These are phyloP conservation scores for Trichophyton simii DNA, from an alignment of 2,329 filamentous ascomycete species.

Conservation along the genomic window DNA sequence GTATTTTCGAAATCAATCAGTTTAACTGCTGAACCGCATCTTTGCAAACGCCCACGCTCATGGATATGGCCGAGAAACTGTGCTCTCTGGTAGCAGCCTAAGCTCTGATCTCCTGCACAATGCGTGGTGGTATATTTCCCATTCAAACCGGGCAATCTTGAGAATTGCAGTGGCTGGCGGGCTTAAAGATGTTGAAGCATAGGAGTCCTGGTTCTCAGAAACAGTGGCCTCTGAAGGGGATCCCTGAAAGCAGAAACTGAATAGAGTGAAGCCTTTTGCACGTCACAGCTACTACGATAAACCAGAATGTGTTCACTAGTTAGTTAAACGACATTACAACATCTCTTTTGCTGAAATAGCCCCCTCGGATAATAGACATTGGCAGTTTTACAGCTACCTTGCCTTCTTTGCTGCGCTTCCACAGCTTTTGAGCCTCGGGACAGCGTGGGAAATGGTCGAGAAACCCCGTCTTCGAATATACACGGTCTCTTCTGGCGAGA, in stretches of 20 bases:
- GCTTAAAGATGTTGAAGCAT: not conserved
- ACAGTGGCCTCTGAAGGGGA: not conserved
- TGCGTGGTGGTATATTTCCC: conserved; percentile 1
- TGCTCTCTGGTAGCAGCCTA: not conserved
- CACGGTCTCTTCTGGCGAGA: not conserved
- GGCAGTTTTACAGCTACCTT: not conserved
- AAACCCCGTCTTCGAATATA: conserved; percentile 4
- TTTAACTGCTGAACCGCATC: not conserved
- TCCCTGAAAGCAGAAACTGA: too few species aligned
- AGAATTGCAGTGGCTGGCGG: not conserved
- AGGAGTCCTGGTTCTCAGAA: not conserved
- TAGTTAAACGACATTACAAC: not conserved
- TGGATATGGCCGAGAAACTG: conserved; percentile 4
- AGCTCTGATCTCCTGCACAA: not conserved
- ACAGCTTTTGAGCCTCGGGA: conserved; percentile 6
- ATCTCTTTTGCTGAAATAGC: not conserved
- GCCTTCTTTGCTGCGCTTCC: conserved; percentile 7
- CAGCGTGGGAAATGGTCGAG: conserved; percentile 5
- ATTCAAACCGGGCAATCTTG: not conserved
- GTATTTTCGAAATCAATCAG: not conserved
- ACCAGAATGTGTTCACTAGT: too few species aligned
- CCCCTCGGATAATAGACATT: not conserved
- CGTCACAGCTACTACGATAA: too few species aligned
- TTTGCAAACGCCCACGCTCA: not conserved
- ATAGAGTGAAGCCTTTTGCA: too few species aligned